Evolutionary conservation across 2,329 filamentous ascomycete species (phyloP), one percentile per base, ranked within the genome.

Genomic region (Triangularia setosa): DNA sequence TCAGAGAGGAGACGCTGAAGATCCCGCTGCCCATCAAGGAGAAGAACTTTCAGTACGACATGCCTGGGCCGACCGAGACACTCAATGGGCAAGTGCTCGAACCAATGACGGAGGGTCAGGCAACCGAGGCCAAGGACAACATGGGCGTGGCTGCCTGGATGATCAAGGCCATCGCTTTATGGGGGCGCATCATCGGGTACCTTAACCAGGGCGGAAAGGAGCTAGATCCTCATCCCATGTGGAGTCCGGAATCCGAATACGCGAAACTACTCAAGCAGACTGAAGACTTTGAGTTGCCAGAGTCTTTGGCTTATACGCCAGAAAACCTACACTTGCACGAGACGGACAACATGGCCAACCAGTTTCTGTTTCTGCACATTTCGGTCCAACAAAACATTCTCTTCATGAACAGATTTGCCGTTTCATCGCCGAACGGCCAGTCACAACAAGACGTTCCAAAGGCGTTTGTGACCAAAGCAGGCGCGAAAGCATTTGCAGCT

Each of bases 121-220:
- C 88, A 18, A 83, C 83, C 24, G 84, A 91, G 68, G 83, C 90
- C 1, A 87, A 84, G 71, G 88, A 91, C 7, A 97, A 97, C 73
- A 96, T 98, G 93, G 95, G 94, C 2, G 92, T 96, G 4, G 90
- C 93, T 1, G 93, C 94, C 11, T 97, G 96, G 76, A 90, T 95
- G 72, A 90, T 98, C 67, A 88, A 91, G 21, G 84, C 90, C 2
- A 91, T 98, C 66, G 87, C 93, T 1, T 81, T 97, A 30, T 98
- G 94, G 93, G 95, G 95, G 4, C 88, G 89, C 58, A 89, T 97
- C 58, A 90, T 97, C 70, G 90, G 89, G 66, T 97, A 97, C 74
- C 81, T 97, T 67, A 97, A 97, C 73, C 86, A 97, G 64, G 93
- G 93, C 24, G 93, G 93, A 1, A 93, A 90, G 73, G 90, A 93